Evolutionary conservation across 352 stramenopile species (phyloP), one percentile per base, ranked within the genome.

Genomic region (Phytophthora ohioensis): DNA sequence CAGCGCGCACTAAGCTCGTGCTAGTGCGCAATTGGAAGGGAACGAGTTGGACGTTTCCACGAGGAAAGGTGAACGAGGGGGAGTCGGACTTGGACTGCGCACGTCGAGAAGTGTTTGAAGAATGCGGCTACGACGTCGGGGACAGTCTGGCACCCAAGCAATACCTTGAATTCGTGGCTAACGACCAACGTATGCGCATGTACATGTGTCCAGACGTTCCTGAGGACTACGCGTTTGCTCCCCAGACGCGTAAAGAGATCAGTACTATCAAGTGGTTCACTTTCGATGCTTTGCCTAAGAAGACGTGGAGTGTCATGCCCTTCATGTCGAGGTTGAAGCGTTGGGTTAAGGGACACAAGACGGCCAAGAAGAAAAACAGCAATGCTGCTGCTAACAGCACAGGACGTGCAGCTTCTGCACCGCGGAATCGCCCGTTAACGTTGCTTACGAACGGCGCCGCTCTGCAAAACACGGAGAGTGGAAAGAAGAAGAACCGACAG

Each of bases 241-340:
- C 96, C 41, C 93, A 98, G 60, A 98, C 93, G 6, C 85, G 95
- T 27, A 99, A 99, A 76, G 96, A 99, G 84, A 97, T 99, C 66
- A 96, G 90, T 53, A 73, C 94, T 7, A 96, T 98, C 39, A 69
- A 95, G 75, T 99, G 91, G 90, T 96, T 98, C 71, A 65, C 85
- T 31, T 91, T 98, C 47, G 86, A 97, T 68, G 64, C 85, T 12
- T 64, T 98, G n/a, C 94, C 95, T 6, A 96, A 96, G 80, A 97
- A 98, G 68, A 97, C 89, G 46, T 99, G 93, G 85, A 97, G 90
- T 36, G 93, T 99, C 43, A 80, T 98, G 68, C 96, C 96, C 8
- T 98, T 98, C 67, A 92, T 98, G 79, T 78, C 83, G 48, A 85
- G 93, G 34, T 76, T 98, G 45, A 86, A 86, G 63, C 82, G 91